These are phyloP conservation scores for Glonium stellatum DNA, from an alignment of 495 filamentous ascomycete genomes.

Conservation along the genomic window DNA sequence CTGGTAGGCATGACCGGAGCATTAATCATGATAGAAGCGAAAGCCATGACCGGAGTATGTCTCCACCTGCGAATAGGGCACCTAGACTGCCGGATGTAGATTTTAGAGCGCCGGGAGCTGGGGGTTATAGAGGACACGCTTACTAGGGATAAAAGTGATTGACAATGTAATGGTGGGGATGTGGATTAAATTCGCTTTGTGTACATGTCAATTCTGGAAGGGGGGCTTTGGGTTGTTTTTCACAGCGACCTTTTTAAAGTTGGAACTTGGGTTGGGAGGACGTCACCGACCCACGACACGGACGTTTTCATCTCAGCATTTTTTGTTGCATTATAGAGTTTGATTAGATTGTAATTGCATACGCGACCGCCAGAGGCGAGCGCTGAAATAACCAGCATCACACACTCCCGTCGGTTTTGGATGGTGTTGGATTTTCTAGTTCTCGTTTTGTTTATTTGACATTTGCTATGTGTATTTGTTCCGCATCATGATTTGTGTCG, in stretches of 20 bases:
- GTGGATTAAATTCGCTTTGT: slow-evolving; percentile 22
- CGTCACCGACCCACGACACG: slow-evolving; percentile 9
- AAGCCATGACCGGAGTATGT: slow-evolving; percentile 8
- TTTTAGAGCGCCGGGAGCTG: slow-evolving; percentile 10
- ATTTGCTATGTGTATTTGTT: too few relatives aligned
- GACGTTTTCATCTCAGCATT: slow-evolving; percentile 14
- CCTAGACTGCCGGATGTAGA: slow-evolving; percentile 25
- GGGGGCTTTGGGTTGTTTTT: not conserved
- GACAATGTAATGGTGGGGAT: slow-evolving; percentile 5
- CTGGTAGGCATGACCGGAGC: slow-evolving; percentile 1
- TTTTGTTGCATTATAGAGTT: slow-evolving; percentile 7
- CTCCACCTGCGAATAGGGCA: slow-evolving; percentile 13
- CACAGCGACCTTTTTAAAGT: slow-evolving; percentile 9
- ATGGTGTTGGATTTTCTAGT: too few relatives aligned
- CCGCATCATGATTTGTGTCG: too few relatives aligned
- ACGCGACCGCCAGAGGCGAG: not conserved
- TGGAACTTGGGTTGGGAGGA: not conserved
- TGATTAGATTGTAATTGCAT: not conserved
- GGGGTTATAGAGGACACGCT: slow-evolving; percentile 2
- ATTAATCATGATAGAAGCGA: slow-evolving; percentile 8
- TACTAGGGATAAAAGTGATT: slow-evolving; percentile 6
- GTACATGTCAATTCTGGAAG: slow-evolving; percentile 11
- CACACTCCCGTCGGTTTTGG: too few relatives aligned
- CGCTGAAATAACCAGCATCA: not conserved
- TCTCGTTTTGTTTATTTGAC: too few relatives aligned